A percentile compares a stretch with the other conserved stretches of the same genome.
Evolutionary conservation across 1,139 yeast species (phyloP).

Genomic region (Geotrichum europaeum): DNA sequence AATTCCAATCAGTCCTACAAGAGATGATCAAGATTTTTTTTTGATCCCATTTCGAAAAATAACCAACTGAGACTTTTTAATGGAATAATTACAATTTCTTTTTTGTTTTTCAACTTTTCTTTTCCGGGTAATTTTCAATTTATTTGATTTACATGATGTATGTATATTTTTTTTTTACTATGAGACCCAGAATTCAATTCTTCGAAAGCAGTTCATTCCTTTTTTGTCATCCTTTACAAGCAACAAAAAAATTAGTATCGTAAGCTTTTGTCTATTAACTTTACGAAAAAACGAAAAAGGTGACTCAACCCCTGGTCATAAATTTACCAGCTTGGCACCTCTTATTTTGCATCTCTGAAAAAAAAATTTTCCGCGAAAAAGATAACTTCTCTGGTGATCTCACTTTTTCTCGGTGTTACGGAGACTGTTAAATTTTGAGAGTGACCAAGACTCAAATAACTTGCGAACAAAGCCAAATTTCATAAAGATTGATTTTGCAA

Average conservation of each 20-base stretch:
- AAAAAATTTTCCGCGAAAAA: no score
- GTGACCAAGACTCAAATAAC: no score
- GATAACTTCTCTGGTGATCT: no score
- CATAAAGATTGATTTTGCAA: no score
- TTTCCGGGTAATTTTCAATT: background rate
- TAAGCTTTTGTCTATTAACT: background rate
- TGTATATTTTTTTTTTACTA: background rate
- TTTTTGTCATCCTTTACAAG: background rate
- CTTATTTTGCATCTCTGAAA: no score
- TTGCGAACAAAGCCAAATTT: no score
- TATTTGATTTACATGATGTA: background rate
- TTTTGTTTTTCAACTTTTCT: background rate
- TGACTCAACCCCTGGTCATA: no score
- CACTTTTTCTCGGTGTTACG: no score
- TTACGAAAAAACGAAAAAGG: no score
- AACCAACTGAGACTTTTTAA: background rate
- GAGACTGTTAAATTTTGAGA: no score
- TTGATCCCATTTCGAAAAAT: background rate
- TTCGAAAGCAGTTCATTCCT: background rate
- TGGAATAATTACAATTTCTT: background rate
- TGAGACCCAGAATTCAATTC: background rate
- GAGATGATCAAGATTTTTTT: background rate
- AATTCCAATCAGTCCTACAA: background rate
- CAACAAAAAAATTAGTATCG: background rate
- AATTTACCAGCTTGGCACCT: no score